Conservation (phyloP, 2,329 filamentous ascomycete species). For the Botryosphaeria dothidea region DNA sequence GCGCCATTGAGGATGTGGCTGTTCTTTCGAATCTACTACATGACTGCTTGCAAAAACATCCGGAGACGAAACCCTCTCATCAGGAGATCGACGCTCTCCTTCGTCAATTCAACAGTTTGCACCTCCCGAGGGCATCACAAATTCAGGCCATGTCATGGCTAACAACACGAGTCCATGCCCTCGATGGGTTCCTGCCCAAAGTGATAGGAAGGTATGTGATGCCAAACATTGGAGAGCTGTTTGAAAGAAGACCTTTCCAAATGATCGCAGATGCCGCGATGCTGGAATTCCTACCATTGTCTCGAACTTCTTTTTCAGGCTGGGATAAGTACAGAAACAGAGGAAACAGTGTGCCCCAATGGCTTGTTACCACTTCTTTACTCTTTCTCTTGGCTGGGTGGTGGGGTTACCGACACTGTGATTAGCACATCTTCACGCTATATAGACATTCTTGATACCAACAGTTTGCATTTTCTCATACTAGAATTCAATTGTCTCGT, state of each 20-base stretch:
- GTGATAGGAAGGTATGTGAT: not conserved
- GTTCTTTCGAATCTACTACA: not conserved
- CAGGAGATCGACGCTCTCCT: not conserved
- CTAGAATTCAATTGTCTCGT: too few species aligned
- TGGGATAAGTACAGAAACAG: not conserved
- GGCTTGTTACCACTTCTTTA: not conserved
- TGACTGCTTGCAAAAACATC: not conserved
- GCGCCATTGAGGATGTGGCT: not conserved
- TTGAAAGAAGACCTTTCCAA: not conserved
- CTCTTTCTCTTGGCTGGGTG: not conserved
- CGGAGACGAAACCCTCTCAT: not conserved
- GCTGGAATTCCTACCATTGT: not conserved
- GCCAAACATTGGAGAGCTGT: not conserved
- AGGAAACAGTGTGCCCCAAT: not conserved
- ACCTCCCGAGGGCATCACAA: not conserved
- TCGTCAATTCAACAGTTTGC: not conserved
- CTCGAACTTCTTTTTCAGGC: not conserved
- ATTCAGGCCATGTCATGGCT: not conserved
- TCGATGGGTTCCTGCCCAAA: not conserved
- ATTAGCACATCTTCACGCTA: too few species aligned
- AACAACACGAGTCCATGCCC: not conserved
- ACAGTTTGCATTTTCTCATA: too few species aligned
- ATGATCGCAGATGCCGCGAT: not conserved
- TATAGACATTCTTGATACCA: too few species aligned
- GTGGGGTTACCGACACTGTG: not conserved